Evolutionary conservation across 768 basidiomycete species (phyloP), one percentile per base, ranked within the genome.

Genomic region (Daedaleopsis sinensis): DNA sequence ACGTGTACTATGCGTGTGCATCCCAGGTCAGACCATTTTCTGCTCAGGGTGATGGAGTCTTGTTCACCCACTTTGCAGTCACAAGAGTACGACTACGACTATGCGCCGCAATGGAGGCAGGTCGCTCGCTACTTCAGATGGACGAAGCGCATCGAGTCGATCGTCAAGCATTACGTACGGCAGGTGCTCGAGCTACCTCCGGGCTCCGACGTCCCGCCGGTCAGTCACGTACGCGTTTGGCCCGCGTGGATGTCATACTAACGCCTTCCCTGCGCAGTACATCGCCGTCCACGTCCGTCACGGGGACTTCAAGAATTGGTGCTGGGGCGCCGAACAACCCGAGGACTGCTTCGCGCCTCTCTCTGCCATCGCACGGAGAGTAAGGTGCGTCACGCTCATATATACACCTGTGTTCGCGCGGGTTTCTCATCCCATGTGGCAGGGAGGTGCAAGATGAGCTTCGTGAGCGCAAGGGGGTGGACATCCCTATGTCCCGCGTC

Each of bases 321-420:
- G 80, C 64, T 76, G 76, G 67, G 48, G 63, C 13, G 67, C 65
- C 21, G 62, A 67, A 38, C 39, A 72, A 7, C 59, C 55, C 7
- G 71, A 72, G 37, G 74, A 77, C 36, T 80, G 79, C 64, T 78
- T 78, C 61, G 73, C 79, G 1, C 72, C 77, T 2, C 67, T 80
- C 15, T 52, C 75, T 7, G 75, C 69, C 46, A 71, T 74, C 55
- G 73, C 66, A 27, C 64, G 66, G 54, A 72, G 72, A 49, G 74
- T 78, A 12, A 57, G 60, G 70, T 70, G 23, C 51, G 70, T 32
- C 23, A 42, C 35, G 43, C 18, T 42, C 46, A 16, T 5, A 15
- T 13, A 32, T 24, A n/a, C 5, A 47, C 18, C 5, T 42, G 7
- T 23, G 23, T 11, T 21, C 23, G 47, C 46, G 24, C 16, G 4